A percentile compares a stretch with the other conserved stretches of the same genome.
Conservation (phyloP, 1,284 basidiomycete species). For the Rhodotorula sp. region DNA sequence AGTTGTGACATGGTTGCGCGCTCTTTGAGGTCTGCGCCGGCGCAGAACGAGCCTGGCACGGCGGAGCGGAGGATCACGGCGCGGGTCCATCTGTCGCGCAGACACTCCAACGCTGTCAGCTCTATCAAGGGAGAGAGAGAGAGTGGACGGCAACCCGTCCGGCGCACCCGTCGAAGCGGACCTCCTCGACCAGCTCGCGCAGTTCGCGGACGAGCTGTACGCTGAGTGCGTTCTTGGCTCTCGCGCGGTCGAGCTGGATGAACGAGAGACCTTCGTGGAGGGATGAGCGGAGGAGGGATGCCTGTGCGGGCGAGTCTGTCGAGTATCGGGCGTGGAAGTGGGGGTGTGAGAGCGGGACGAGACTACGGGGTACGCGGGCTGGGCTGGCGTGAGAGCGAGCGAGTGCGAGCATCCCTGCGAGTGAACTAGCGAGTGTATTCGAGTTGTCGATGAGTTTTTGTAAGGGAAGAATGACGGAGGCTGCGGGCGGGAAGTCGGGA, state of each 20-base stretch:
- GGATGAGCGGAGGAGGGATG: slow-evolving; percentile 15
- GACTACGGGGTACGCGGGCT: background rate
- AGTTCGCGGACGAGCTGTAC: slow-evolving; percentile 63
- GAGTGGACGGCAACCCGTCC: background rate
- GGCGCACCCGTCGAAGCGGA: slow-evolving; percentile 55
- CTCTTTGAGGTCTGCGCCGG: slow-evolving; percentile 87
- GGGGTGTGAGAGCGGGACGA: background rate
- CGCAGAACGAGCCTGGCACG: slow-evolving; percentile 75
- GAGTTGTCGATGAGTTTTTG: background rate
- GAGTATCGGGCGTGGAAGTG: background rate
- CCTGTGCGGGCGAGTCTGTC: background rate
- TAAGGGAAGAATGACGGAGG: background rate
- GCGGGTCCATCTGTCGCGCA: slow-evolving; percentile 58
- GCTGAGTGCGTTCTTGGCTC: slow-evolving; percentile 81
- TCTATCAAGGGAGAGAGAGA: background rate
- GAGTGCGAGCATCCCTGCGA: background rate
- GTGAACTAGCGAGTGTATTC: background rate
- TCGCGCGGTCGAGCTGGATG: slow-evolving; percentile 26
- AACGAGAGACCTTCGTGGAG: slow-evolving; percentile 17
- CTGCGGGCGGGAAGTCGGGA: background rate
- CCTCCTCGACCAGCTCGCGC: slow-evolving; percentile 46
- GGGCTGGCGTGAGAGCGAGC: background rate
- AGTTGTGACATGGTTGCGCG: slow-evolving; percentile 71
- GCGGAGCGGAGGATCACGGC: slow-evolving; percentile 76
- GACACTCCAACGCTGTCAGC: background rate